Evolutionary conservation across 148 eudicot genomes (phyloP), one percentile per base, ranked within the genome.

Genomic region (Diospyros lotus): DNA sequence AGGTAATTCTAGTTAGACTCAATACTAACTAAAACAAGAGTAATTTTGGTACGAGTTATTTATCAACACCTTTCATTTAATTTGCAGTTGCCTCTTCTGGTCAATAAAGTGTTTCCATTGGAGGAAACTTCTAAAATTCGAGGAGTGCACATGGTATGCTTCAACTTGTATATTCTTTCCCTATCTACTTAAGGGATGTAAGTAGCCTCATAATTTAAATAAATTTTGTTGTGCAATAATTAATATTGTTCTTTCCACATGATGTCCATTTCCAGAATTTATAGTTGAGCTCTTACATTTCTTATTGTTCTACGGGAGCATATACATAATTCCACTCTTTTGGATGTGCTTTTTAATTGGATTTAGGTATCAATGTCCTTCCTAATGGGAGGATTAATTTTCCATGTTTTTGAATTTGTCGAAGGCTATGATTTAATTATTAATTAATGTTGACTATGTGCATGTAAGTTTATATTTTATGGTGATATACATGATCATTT

Each of bases 271-370:
- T 42, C 45, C 17, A 4, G 48, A 39, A 65, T 43, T 12, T 4
- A 10, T 63, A 55, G 69, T 66, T 42, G 56, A 75, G 69, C 76
- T 73, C 71, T 76, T 67, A 61, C 41, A 48, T 50, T 75, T 69
- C 68, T 74, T 64, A 50, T 38, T 60, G 66, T 76, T 69, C 79
- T 62, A 52, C 87, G 92, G 98, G 92, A 87, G 53, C n/a, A 77
- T 61, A 50, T 79, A 69, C 79, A 84, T 39, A 73, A 75, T 62
- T 77, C 82, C 72, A 84, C 83, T 74, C 89, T 79, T 75, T 85
- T 92, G 84, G 92, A 87, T 79, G 79, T 92, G 93, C 96, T 94
- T 76, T 87, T 94, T 74, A 76, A 77, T 72, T 94, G 98, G 98
- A 83, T 92, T 77, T 89, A 94, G 98, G 98, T 94, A 85, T 45